Conservation (phyloP, 305 asterid species). For the Fraxinus sp. region DNA sequence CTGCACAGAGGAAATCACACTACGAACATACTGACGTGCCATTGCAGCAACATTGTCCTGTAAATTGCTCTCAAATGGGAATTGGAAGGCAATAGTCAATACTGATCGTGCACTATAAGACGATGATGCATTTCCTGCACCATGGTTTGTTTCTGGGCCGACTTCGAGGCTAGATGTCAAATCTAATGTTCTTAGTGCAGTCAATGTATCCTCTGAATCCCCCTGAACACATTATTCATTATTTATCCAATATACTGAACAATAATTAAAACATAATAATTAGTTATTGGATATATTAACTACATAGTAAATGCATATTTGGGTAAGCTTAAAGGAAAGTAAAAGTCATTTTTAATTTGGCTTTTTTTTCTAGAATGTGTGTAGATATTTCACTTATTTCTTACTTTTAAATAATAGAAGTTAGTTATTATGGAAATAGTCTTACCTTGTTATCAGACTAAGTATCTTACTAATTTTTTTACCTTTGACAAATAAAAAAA, state of each 20-base stretch:
- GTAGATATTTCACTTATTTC: not conserved
- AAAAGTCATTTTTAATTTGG: not conserved
- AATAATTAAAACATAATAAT: not conserved
- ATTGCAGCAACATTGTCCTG: constrained; percentile 78
- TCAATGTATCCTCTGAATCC: constrained; percentile 42
- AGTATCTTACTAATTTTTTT: not conserved
- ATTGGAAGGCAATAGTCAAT: constrained; percentile 82
- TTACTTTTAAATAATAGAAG: not conserved
- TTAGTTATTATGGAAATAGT: not conserved
- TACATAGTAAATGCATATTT: not conserved
- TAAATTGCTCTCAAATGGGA: constrained; percentile 80
- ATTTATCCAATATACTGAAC: constrained; percentile 10
- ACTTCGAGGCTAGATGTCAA: constrained; percentile 81
- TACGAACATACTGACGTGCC: constrained; percentile 85
- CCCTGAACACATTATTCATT: constrained; percentile 35
- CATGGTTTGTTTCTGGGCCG: constrained; percentile 43
- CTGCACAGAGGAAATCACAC: constrained; percentile 83
- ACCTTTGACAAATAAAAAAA: not conserved
- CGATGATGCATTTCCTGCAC: constrained; percentile 34
- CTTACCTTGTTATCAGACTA: not conserved
- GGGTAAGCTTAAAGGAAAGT: not conserved
- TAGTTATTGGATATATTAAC: not conserved
- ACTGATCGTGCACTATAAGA: constrained; percentile 62
- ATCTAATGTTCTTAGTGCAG: constrained; percentile 63
- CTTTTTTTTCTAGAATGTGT: not conserved